These are phyloP conservation scores for Diutina rugosa DNA, from an alignment of 1,139 yeast genomes.

Conservation along the genomic window DNA sequence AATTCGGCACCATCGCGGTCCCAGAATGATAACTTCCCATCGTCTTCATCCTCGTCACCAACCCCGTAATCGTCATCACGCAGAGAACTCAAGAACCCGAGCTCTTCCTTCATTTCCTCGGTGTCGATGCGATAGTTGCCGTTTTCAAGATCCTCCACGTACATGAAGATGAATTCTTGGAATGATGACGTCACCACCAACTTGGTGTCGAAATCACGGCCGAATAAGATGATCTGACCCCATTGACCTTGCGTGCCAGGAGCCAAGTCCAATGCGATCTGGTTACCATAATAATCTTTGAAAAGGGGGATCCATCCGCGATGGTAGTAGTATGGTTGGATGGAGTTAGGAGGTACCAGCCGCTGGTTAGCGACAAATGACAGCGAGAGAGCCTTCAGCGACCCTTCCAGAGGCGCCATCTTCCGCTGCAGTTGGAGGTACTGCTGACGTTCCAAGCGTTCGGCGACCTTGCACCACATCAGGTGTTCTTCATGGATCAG, in stretches of 20 bases:
- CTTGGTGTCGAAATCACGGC: conserved; percentile 81
- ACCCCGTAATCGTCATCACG: conserved; percentile 32
- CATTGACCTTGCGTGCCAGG: conserved; percentile 50
- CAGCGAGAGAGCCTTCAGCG: conserved; percentile 11
- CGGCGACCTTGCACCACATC: conserved; percentile 62
- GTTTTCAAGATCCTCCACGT: conserved; percentile 73
- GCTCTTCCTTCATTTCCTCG: conserved; percentile 15
- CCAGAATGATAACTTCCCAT: conserved; percentile 15
- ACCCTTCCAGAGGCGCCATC: conserved; percentile 9
- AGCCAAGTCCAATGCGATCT: conserved; percentile 47
- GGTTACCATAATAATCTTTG: conserved; percentile 47
- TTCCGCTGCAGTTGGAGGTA: conserved; percentile 17
- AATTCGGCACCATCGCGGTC: conserved; percentile 9
- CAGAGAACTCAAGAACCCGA: conserved; percentile 12
- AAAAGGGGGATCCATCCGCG: conserved; percentile 50
- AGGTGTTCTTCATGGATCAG: conserved; percentile 56
- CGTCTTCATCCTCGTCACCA: conserved; percentile 34
- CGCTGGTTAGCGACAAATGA: conserved; percentile 35
- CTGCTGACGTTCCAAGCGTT: conserved; percentile 31
- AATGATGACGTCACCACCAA: conserved; percentile 68
- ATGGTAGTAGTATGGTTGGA: conserved; percentile 42
- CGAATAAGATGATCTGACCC: conserved; percentile 83
- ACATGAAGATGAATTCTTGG: conserved; percentile 70
- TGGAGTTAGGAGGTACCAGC: conserved; percentile 44
- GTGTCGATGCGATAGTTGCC: conserved; percentile 48